Conservation (phyloP, 805 yeast species). For the Candida andamanensis region DNA sequence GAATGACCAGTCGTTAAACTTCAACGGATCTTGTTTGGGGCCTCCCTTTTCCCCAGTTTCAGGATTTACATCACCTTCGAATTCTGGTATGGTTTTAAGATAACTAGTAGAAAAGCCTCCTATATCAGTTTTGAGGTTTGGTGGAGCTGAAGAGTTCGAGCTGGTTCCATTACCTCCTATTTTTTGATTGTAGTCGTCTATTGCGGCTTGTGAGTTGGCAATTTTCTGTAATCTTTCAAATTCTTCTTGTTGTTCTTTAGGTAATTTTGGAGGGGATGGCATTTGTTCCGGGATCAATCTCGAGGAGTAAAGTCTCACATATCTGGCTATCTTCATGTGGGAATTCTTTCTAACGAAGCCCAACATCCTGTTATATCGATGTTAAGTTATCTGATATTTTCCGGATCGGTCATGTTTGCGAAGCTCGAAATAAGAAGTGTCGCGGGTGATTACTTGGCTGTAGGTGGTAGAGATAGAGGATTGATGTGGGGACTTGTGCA, state of each 20-base stretch:
- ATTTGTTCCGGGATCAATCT: slow-evolving; percentile 10
- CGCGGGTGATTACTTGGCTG: too few relatives aligned
- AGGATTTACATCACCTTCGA: slow-evolving; percentile 92
- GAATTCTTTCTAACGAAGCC: too few relatives aligned
- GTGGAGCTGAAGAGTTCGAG: slow-evolving; percentile 13
- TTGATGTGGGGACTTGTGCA: too few relatives aligned
- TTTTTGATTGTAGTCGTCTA: slow-evolving; percentile 63
- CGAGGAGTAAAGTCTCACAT: slow-evolving; percentile 9
- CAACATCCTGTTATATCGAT: too few relatives aligned
- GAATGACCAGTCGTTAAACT: slow-evolving; percentile 80
- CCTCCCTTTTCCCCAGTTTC: slow-evolving; percentile 94
- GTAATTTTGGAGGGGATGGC: slow-evolving; percentile 64
- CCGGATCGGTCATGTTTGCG: too few relatives aligned
- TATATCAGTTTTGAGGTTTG: slow-evolving; percentile 46
- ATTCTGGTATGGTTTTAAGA: slow-evolving; percentile 82
- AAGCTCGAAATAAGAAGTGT: too few relatives aligned
- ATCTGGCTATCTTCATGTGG: too few relatives aligned
- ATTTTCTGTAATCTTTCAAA: slow-evolving; percentile 79
- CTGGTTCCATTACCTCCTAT: slow-evolving; percentile 27
- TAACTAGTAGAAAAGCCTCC: slow-evolving; percentile 64
- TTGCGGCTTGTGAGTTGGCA: slow-evolving; percentile 74
- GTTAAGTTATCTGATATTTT: too few relatives aligned
- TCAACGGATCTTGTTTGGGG: slow-evolving; percentile 93
- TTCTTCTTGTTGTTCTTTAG: slow-evolving; percentile 81
- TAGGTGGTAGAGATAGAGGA: too few relatives aligned